Base-by-base conservation (phyloP, 495 filamentous ascomycete genomes). In the Patellaria atrata region DNA sequence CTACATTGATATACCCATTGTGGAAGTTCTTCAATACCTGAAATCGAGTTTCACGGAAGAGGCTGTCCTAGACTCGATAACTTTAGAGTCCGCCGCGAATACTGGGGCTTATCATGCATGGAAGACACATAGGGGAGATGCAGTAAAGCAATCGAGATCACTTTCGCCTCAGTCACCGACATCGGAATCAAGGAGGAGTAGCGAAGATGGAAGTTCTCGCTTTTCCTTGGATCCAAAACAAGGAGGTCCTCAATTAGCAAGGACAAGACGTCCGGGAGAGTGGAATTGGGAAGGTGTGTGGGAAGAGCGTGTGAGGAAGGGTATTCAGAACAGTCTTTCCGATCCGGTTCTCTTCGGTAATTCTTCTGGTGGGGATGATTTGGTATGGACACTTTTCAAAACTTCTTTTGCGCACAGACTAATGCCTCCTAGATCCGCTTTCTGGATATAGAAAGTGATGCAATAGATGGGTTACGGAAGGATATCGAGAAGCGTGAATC, bases 271-370 rank as follows among this genome's bases (percentile, higher is more conserved):
- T 18, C 79, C 80, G 2, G 80, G 75, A 10, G 79, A 89, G 39
- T 94, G 85, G 85, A 87, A 86, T 53, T 94, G 85, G 85, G 83
- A 92, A 54, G 85, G 84, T 1, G 85, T 94, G 5, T 94, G 85
- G 85, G 79, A 82, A 42, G 71, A 81, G 36, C 66, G 85, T 22
- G 83, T 86, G 1, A 75, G 71, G 51, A 74, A 71, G 52, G 79
- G 79, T 19, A 68, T 92, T 16, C 66, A 77, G 30, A 66, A 63
- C n/a, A 86, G 81, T 51, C 57, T 77, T 34, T 77, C 80, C 2
- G 84, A 94, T 41, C 58, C 71, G 3, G 77, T 77, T 11, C 52
- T 94, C 30, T 94, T 71, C 61, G 82, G 81, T 16, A 64, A 62
- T 38, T 56, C 63, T 22, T 57, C 58, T 25, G 64, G 63, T n/a